Evolutionary conservation across 495 filamentous ascomycete species (phyloP), one percentile per base, ranked within the genome.

Genomic region (Penicillium simplicissimum): DNA sequence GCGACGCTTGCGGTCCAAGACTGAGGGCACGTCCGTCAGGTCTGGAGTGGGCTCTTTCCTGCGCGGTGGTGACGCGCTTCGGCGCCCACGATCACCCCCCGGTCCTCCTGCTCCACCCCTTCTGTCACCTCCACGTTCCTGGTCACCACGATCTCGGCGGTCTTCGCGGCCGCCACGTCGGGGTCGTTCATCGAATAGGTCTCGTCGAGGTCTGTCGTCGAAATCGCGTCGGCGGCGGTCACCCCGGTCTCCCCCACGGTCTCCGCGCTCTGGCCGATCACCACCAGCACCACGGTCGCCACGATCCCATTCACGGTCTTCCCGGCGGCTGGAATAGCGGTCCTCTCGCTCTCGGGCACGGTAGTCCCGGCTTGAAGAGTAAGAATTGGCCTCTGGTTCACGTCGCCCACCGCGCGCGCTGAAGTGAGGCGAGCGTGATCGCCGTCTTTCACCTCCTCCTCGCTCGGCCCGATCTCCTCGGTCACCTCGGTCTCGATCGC

Each of bases 31-130:
- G 67, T 96, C 88, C 60, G 93, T 96, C 72, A 99, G 80, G 76
- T 99, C 96, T 25, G 95, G 96, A 0, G 95, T 98, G 23, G 94
- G 90, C 74, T 98, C 95, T 83, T 95, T 95, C 79, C 93, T 95
- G 4, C 89, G 85, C 10, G 90, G 86, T 48, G 95, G 92, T 43
- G 87, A 86, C 14, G 87, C 85, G 64, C 91, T 96, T 66, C 89
- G 90, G 70, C 87, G 88, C 61, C 31, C 17, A 34, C 31, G 51
- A 9, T 53, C 51, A 11, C 92, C 88, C 66, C 85, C 82, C 47
- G 85, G 61, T 62, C 83, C 48, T 33, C 48, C 48, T n/a, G 21
- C 11, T 31, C 47, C 47, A 15, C 47, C 47, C n/a, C 85, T 82
- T 51, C 87, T 62, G 4, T 73, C 73, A 17, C 74, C 72, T 58